Percentiles rank a stretch among this genome's conserved stretches.
Conservation (phyloP, 148 eudicot species). For the Suaeda aralocaspica region DNA sequence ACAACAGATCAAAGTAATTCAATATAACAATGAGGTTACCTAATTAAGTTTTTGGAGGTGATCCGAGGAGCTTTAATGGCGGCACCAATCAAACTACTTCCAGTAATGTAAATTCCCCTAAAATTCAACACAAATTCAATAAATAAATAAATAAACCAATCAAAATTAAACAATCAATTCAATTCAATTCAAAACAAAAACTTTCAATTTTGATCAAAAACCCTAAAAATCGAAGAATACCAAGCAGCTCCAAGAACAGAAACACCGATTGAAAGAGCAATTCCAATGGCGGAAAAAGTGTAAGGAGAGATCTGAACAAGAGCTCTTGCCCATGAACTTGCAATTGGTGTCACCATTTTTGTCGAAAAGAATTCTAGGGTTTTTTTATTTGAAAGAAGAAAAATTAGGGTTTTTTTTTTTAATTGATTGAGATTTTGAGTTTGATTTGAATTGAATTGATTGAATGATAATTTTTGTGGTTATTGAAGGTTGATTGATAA, state of each 20-base stretch:
- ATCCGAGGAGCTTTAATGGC: conserved; percentile 97
- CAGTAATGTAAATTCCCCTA: conserved; percentile 96
- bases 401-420: too few relatives aligned
- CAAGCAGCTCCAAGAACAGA: conserved; percentile 98
- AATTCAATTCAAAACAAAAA: too few relatives aligned
- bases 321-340: conserved; percentile 79
- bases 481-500: too few relatives aligned
- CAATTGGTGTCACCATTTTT: conserved; percentile 20
- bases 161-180: too few relatives aligned
- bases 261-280: conserved; percentile 88
- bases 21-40: conserved; percentile 34
- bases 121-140: background rate
- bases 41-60: conserved; percentile 92
- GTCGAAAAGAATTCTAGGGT: too few relatives aligned
- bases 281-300: conserved; percentile 84
- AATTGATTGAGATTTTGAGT: too few relatives aligned
- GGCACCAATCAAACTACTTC: conserved; percentile 99
- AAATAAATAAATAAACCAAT: background rate
- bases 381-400: too few relatives aligned
- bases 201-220: background rate
- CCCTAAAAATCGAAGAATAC: conserved; percentile 29
- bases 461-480: too few relatives aligned
- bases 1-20: background rate
- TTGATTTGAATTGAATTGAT: too few relatives aligned
- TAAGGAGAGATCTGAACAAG: conserved; percentile 87